Percentiles rank a stretch among this genome's conserved stretches.
Conservation (phyloP, 2,329 filamentous ascomycete species). For the Bimuria novae-zelandiae region DNA sequence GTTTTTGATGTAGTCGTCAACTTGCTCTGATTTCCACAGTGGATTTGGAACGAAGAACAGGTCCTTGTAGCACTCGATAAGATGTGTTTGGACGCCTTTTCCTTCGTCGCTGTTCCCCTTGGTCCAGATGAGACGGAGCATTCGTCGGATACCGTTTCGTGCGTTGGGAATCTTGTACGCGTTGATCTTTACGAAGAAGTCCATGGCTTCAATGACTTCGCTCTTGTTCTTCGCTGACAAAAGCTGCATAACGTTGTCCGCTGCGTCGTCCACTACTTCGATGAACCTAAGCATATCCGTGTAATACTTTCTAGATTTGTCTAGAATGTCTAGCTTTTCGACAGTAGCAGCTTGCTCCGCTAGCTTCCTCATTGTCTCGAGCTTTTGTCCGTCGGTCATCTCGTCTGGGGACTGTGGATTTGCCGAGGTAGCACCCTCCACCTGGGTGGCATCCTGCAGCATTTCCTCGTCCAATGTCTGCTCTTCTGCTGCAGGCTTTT, state of each 20-base stretch:
- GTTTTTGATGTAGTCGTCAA: slow-evolving; percentile 91
- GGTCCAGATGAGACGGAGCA: slow-evolving; percentile 98
- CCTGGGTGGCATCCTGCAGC: slow-evolving; percentile 84
- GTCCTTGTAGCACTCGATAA: slow-evolving; percentile 95
- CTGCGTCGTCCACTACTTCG: slow-evolving; percentile 83
- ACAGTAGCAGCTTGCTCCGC: slow-evolving; percentile 86
- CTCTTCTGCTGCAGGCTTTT: slow-evolving; percentile 64
- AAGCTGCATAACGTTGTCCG: slow-evolving; percentile 79
- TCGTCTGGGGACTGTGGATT: slow-evolving; percentile 59
- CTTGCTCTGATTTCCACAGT: slow-evolving; percentile 83
- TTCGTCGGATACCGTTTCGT: slow-evolving; percentile 87
- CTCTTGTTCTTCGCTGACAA: slow-evolving; percentile 96
- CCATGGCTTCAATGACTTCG: slow-evolving; percentile 98
- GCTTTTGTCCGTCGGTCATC: slow-evolving; percentile 80
- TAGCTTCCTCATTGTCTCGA: slow-evolving; percentile 74
- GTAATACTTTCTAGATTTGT: slow-evolving; percentile 88
- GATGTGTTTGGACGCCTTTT: slow-evolving; percentile 93
- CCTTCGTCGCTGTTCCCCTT: slow-evolving; percentile 99
- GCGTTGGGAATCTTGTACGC: slow-evolving; percentile 96
- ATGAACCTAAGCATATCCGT: slow-evolving; percentile 94
- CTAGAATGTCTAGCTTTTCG: slow-evolving; percentile 84
- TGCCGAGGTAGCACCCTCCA: slow-evolving; percentile 55
- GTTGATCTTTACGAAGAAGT: slow-evolving; percentile 94
- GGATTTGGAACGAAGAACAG: slow-evolving; percentile 96
- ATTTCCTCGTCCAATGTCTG: slow-evolving; percentile 75